Base-by-base conservation (phyloP, 1,139 yeast species). In the Taiozyma onychis region DNA sequence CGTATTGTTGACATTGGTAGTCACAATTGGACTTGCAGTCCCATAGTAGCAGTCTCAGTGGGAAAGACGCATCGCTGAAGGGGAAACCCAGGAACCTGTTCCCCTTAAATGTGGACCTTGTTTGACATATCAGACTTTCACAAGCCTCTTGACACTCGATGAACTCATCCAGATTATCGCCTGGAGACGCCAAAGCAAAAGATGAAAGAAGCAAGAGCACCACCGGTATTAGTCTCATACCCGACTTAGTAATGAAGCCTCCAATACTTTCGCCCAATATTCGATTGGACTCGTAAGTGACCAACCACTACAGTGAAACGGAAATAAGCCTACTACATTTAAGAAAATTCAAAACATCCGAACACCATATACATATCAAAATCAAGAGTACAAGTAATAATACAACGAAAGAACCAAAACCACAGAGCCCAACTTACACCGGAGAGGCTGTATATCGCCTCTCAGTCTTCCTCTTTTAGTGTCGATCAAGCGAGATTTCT, bases 11-110 rank as follows among this genome's bases (percentile, higher is more conserved):
- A 65, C 99, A 93, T 58, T 81, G 85, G 67, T 93, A 93, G 67
- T 93, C 98, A 68, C 99, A 93, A 64, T 93, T 85, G 45, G 83
- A 78, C 10, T 70, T 69, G 65, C 98, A 91, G 51, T 81, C 79
- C 99, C 99, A 93, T 4, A 76, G 73, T 16, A 90, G 64, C 3
- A 79, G 53, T 43, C 69, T 66, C 47, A 86, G 68, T 2, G 57
- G 6, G 1, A 47, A 43, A 1, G 70, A 62, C 2, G 62, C 57
- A 5, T 57, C 41, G 14, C 58, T 52, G 27, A 71, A 73, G 34
- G 68, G 64, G 54, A 70, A 61, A 48, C 67, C 54, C 35, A 57
- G 58, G 64, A 71, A 68, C 34, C 22, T 48, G 46, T 66, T 72
- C 3, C 58, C 59, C n/a, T 28, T 3, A 41, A n/a, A 39, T 4